A percentile compares a stretch with the other conserved stretches of the same genome.
phyloP scores from a whole-genome alignment of 2,329 filamentous ascomycete genomes.

The Fusarium robinianum region DNA sequence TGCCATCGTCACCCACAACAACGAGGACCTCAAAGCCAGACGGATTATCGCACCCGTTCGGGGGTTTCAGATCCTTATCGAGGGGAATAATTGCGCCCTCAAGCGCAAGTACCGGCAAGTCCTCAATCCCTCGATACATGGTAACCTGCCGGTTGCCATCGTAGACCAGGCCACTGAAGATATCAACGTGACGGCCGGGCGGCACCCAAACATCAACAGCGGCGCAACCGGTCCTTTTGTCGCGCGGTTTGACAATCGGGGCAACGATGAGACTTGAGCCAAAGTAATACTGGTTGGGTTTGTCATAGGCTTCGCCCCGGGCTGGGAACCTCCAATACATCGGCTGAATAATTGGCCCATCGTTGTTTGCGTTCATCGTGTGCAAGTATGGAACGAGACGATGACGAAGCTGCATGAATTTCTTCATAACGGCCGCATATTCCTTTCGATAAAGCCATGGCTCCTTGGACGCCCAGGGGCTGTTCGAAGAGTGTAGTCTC shows the following conservation, averaged over 20 bases:
- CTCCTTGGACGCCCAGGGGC: constrained; percentile 63
- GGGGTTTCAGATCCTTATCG: constrained; percentile 48
- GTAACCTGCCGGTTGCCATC: constrained; percentile 58
- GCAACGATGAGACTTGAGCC: constrained; percentile 60
- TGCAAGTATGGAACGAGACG: constrained; percentile 64
- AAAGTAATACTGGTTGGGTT: constrained; percentile 64
- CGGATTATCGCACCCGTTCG: constrained; percentile 55
- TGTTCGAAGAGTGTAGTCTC: constrained; percentile 63
- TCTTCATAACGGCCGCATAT: constrained; percentile 50
- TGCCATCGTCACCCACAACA: constrained; percentile 52
- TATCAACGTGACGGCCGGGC: constrained; percentile 57
- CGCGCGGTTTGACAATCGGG: constrained; percentile 58
- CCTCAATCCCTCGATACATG: constrained; percentile 54
- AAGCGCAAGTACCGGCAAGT: constrained; percentile 57
- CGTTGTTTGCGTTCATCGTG: constrained; percentile 56
- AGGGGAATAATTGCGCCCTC: constrained; percentile 64
- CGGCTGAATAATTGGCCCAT: constrained; percentile 60
- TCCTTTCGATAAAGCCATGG: constrained; percentile 61
- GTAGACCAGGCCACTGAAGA: constrained; percentile 62
- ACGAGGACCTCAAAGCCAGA: constrained; percentile 53
- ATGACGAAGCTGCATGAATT: constrained; percentile 59
- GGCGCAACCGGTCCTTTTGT: constrained; percentile 51
- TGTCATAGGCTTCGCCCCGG: constrained; percentile 56
- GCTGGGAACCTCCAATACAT: constrained; percentile 65
- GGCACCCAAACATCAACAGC: constrained; percentile 61